These are phyloP conservation scores for Brasenia schreberi DNA, from an alignment of 164 flowering plant genomes.

Conservation along the genomic window DNA sequence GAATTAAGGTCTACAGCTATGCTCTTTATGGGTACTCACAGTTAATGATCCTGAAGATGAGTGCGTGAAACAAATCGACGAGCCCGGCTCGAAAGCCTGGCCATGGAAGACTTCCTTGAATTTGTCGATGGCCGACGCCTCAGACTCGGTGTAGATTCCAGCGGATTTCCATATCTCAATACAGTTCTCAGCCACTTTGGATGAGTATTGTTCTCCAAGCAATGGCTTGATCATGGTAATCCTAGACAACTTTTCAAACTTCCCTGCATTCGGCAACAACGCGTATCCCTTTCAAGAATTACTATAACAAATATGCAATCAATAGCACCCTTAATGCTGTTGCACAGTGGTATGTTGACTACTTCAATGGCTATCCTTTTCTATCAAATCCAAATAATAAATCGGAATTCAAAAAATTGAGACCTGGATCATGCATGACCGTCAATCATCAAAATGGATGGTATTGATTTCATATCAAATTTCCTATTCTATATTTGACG, in stretches of 20 bases:
- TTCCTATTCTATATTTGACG: no score
- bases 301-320: no score
- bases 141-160: constrained; percentile 55
- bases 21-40: constrained; percentile 16
- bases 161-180: constrained; percentile 48
- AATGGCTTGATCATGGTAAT: constrained; percentile 63
- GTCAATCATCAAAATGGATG: no score
- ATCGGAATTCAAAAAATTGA: no score
- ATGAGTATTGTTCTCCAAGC: constrained; percentile 65
- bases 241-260: constrained; percentile 60
- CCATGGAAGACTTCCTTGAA: constrained; percentile 54
- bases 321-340: no score
- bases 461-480: no score
- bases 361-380: no score
- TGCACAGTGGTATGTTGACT: no score
- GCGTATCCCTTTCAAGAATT: not conserved
- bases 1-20: not conserved
- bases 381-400: not conserved
- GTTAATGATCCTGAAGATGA: constrained; percentile 43
- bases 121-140: constrained; percentile 49
- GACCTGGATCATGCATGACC: no score
- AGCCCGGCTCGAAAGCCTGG: constrained; percentile 56
- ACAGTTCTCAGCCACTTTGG: constrained; percentile 77
- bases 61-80: constrained; percentile 66
- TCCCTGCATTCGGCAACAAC: constrained; percentile 24